Conservation (phyloP, 2,329 filamentous ascomycete genomes). For the Colletotrichum theobromicola region DNA sequence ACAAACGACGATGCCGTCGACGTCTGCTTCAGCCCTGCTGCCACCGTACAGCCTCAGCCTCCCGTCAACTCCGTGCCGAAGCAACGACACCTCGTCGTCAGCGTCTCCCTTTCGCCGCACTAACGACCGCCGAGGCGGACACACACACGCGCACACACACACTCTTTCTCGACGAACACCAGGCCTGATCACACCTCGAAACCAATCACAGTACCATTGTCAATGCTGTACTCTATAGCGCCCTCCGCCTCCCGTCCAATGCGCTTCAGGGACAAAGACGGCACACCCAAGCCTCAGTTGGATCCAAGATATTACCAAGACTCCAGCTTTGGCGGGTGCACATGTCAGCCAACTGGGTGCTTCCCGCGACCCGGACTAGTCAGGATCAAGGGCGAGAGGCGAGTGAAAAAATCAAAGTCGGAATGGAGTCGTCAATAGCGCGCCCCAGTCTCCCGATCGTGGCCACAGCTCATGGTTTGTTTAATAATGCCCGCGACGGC, state of each 20-base stretch:
- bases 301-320: neutral
- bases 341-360: slow-evolving; percentile 7
- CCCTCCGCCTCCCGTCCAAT: neutral
- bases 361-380: slow-evolving; percentile 4
- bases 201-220: neutral
- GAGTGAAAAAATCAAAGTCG: neutral
- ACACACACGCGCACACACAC: neutral
- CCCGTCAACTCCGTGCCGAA: neutral
- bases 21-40: neutral
- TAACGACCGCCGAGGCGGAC: neutral
- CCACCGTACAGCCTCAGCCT: neutral
- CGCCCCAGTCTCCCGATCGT: neutral
- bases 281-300: neutral
- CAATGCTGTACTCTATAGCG: neutral
- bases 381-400: slow-evolving; percentile 4
- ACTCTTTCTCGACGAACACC: slow-evolving; percentile 13
- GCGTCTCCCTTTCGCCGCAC: neutral
- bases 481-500: neutral
- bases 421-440: neutral
- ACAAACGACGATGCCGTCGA: neutral
- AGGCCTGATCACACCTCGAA: slow-evolving; percentile 12
- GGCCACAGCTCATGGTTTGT: neutral
- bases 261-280: neutral
- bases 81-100: neutral
- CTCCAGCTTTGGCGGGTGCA: neutral